A percentile compares a stretch with the other conserved stretches of the same genome.
Evolutionary conservation across 768 basidiomycete species (phyloP).

Genomic region (Mycena amicta): DNA sequence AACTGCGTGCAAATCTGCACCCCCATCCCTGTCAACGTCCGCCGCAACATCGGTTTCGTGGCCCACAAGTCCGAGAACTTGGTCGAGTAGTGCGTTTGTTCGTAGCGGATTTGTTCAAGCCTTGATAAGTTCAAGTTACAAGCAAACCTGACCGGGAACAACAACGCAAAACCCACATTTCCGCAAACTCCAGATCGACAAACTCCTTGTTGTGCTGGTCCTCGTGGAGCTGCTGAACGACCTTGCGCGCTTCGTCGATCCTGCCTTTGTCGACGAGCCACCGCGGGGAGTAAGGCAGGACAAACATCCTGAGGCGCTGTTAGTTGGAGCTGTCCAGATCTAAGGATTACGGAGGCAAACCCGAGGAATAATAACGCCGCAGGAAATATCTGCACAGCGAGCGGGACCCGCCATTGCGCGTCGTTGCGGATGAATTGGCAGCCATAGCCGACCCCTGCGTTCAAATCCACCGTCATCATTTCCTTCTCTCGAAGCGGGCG

Average conservation of each 20-base stretch:
- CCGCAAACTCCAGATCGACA: constrained; percentile 53
- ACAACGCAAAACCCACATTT: constrained; percentile 49
- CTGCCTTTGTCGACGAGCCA: constrained; percentile 54
- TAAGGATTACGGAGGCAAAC: constrained; percentile 1
- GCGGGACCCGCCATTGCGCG: constrained; percentile 59
- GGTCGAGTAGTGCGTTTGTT: constrained; percentile 52
- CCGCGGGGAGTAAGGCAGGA: constrained; percentile 53
- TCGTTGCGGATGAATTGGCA: constrained; percentile 48
- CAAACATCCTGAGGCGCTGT: constrained; percentile 36
- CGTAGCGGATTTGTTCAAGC: constrained; percentile 50
- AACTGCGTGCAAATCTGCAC: constrained; percentile 64
- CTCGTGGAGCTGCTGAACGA: constrained; percentile 57
- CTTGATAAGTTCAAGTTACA: too few relatives aligned
- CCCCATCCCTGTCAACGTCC: constrained; percentile 48
- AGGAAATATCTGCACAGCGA: constrained; percentile 58
- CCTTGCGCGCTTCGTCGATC: constrained; percentile 47
- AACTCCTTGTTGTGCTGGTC: constrained; percentile 44
- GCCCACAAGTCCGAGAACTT: constrained; percentile 45
- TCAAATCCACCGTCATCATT: constrained; percentile 50
- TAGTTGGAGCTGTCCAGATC: neutral
- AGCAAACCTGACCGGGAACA: constrained; percentile 44
- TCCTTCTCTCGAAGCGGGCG: constrained; percentile 8
- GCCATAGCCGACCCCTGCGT: constrained; percentile 57
- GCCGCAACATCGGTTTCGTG: constrained; percentile 50
- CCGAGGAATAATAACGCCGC: constrained; percentile 54